A percentile compares a stretch with the other conserved stretches of the same genome.
Evolutionary conservation across 2,329 filamentous ascomycete species (phyloP).

Genomic region (Macrophomina tecta): DNA sequence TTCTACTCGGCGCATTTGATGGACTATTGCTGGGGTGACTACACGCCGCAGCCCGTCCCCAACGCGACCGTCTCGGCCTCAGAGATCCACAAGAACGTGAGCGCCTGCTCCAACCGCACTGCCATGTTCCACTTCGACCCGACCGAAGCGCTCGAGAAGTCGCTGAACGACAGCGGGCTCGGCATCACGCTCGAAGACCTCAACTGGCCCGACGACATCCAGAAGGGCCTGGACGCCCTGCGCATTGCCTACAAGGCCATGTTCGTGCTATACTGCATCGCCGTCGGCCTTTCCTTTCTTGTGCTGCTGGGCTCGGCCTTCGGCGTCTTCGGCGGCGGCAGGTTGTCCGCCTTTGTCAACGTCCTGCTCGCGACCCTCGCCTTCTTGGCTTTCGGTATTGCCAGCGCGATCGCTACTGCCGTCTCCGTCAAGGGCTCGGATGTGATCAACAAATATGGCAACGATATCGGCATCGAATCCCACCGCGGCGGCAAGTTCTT

Average conservation of each 20-base stretch:
- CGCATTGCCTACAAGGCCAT: slow-evolving; percentile 57
- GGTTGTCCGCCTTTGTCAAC: slow-evolving; percentile 57
- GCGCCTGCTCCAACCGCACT: slow-evolving; percentile 59
- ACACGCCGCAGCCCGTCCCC: slow-evolving; percentile 49
- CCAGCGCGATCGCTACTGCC: slow-evolving; percentile 76
- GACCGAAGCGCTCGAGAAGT: slow-evolving; percentile 54
- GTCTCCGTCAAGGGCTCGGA: slow-evolving; percentile 60
- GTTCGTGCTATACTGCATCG: slow-evolving; percentile 66
- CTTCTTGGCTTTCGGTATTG: slow-evolving; percentile 68
- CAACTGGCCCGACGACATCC: slow-evolving; percentile 63
- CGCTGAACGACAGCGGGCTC: slow-evolving; percentile 46
- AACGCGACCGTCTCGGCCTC: slow-evolving; percentile 50
- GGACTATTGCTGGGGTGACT: slow-evolving; percentile 62
- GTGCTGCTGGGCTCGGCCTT: slow-evolving; percentile 55
- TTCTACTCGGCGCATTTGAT: slow-evolving; percentile 68
- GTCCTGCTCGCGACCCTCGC: slow-evolving; percentile 57
- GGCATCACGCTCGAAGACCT: slow-evolving; percentile 59
- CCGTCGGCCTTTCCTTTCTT: slow-evolving; percentile 59
- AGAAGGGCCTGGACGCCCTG: slow-evolving; percentile 59
- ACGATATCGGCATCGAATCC: slow-evolving; percentile 56
- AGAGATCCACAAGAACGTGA: slow-evolving; percentile 58
- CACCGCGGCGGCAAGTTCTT: slow-evolving; percentile 61
- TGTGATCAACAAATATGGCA: slow-evolving; percentile 61
- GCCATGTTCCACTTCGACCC: slow-evolving; percentile 65
- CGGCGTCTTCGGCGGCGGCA: slow-evolving; percentile 47